Percentiles rank a stretch among this genome's conserved stretches.
Conservation (phyloP, 768 basidiomycete genomes). For the Leccinum rimulosum region DNA sequence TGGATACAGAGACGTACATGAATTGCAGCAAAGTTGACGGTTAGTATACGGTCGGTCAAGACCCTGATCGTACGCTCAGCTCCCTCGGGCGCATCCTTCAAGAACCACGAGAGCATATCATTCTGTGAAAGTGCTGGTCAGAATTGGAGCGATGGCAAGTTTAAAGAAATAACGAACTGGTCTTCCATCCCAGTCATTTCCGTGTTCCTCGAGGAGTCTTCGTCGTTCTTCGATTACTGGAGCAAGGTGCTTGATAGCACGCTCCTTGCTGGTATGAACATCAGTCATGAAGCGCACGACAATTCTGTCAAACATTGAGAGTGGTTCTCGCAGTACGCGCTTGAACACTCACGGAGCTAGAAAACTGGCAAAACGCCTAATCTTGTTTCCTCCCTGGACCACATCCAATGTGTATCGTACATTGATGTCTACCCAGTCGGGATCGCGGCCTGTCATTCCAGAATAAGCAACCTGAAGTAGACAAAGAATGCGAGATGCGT, state of each 20-base stretch:
- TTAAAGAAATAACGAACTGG: not conserved
- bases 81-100: not conserved
- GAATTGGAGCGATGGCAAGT: too few relatives aligned
- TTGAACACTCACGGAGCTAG: not conserved
- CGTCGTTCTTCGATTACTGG: constrained; percentile 3
- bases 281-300: not conserved
- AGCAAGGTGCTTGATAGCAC: not conserved
- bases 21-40: not conserved
- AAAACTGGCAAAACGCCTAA: not conserved
- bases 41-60: not conserved
- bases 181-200: not conserved
- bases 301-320: not conserved
- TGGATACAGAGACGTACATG: constrained; percentile 12
- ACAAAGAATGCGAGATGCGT: not conserved
- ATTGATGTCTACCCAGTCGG: constrained; percentile 5
- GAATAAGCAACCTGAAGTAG: not conserved
- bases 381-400: not conserved
- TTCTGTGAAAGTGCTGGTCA: not conserved
- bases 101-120: not conserved
- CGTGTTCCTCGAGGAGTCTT: not conserved
- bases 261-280: not conserved
- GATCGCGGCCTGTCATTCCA: not conserved
- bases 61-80: not conserved
- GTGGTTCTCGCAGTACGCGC: too few relatives aligned
- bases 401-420: not conserved